Base-by-base conservation (phyloP, 2,329 filamentous ascomycete species). In the Cytospora paraplurivora region DNA sequence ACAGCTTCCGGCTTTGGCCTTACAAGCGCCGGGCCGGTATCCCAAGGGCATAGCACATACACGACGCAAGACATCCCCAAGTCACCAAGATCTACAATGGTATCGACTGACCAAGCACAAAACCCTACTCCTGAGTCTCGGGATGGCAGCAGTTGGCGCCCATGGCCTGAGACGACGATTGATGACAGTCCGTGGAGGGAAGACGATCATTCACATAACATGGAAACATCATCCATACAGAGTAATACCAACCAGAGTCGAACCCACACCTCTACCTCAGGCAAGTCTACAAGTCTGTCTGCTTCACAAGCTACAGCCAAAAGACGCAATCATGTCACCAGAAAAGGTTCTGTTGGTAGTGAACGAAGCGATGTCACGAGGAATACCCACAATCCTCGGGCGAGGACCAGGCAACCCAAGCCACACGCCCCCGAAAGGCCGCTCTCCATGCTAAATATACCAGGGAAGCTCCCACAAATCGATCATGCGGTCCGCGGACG, bases 401-500 rank as follows among this genome's bases (percentile, higher is more conserved):
- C 44, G n/a, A n/a, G 21, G 12, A 11, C 44, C 8, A 10, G 11
- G 1, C 44, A 7, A 4, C 2, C n/a, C 7, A 7, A 12, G 17
- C 44, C 44, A 21, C 44, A 21, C 7, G 19, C 8, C n/a, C 41
- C 50, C 13, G 71, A 71, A 74, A 72, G 62, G 41, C 74, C 54
- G 71, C 62, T 74, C 0, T 72, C 72, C 0, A 70, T 68, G 7
- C 27, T 74, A 3, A 55, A 65, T 38, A 35, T 63, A 54, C 62
- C 60, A 15, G 62, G 38, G 10, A 59, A 19, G 0, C 68, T 72
- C 5, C 74, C 74, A 0, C 56, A 62, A 15, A 76, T 83, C 3
- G 76, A 80, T 54, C 77, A 81, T 34, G 66, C 74, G 19, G 71
- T 77, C 33, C 73, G 79, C 13, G 70, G 76, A 49, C 74, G 75